These are phyloP conservation scores for Paramarasmius palmivorus DNA, from an alignment of 1,284 basidiomycete species.

Conservation along the genomic window DNA sequence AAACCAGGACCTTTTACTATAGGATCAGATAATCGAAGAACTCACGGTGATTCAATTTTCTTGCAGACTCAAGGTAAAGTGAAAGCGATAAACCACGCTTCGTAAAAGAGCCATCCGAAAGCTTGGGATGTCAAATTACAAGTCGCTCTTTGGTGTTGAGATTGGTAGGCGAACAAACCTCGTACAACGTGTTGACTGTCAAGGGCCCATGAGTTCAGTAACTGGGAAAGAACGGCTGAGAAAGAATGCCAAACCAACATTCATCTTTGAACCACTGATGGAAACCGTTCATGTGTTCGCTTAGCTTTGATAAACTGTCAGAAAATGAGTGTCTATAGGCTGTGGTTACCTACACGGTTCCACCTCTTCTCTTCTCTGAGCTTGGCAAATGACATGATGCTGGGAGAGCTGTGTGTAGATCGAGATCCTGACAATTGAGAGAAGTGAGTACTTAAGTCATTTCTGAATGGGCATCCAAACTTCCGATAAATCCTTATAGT, in stretches of 20 bases:
- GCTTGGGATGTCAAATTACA: slow-evolving; percentile 24
- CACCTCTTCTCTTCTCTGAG: slow-evolving; percentile 26
- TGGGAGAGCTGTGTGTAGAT: neutral
- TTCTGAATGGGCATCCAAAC: too few relatives aligned
- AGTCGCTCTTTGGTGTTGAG: too few relatives aligned
- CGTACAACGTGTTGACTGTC: slow-evolving; percentile 34
- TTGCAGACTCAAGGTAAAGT: slow-evolving; percentile 45
- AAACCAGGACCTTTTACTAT: neutral
- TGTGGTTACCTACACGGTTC: slow-evolving; percentile 24
- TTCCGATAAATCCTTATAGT: too few relatives aligned
- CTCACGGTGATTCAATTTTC: slow-evolving; percentile 44
- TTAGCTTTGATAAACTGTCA: slow-evolving; percentile 15
- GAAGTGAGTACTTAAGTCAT: too few relatives aligned
- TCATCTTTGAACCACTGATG: slow-evolving; percentile 26
- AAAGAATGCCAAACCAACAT: slow-evolving; percentile 17
- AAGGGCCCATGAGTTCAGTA: neutral
- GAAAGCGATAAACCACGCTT: slow-evolving; percentile 43
- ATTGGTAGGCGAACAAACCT: slow-evolving; percentile 27
- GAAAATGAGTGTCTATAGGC: neutral
- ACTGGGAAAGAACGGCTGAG: neutral
- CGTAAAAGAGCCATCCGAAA: slow-evolving; percentile 52
- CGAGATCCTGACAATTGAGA: neutral
- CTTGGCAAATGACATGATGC: neutral
- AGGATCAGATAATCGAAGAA: slow-evolving; percentile 8
- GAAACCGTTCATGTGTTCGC: slow-evolving; percentile 20